Evolutionary conservation across 345 rosid genomes (phyloP), one percentile per base, ranked within the genome.

Genomic region (Hibiscus trionum): DNA sequence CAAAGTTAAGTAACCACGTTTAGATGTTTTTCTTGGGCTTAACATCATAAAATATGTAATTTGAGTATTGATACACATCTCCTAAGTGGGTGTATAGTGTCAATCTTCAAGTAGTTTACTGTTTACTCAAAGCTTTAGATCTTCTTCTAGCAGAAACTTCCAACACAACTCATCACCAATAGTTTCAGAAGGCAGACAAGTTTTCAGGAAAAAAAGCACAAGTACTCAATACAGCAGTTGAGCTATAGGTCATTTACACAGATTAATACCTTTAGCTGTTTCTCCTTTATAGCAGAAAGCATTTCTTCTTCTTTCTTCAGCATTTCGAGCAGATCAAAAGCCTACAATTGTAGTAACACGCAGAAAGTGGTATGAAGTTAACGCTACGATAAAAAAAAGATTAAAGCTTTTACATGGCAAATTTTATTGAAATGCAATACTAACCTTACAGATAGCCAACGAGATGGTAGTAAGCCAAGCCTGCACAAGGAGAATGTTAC

Each of bases 401-500:
- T 61, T 7, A 11, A 63, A 70, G 39, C 6, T 75, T 49, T 35
- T 33, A 46, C 55, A 64, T 16, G 4, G 19, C 12, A 73, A 21
- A 61, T 64, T 27, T 14, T 14, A 71, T 33, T 39, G 27, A 71
- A 21, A 79, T 31, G 2, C 10, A 67, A 67, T 14, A 82, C 96
- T 14, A 74, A 93, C 98, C 98, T 92, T 95, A 60, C 91, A 90
- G 67, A 88, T 78, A 10, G 91, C 86, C 86, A 90, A 73, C 2
- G 88, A 87, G 39, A 90, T 81, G 33, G 90, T 74, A 66, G 87
- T 84, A 56, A 95, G 85, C 99, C 99, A 93, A n/a, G 96, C 99
- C 99, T 95, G 91, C 84, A 71, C 16, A 69, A 65, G 73, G 46
- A 65, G 68, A 47, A 42, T n/a, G 4, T 66, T 12, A 50, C 44